phyloP scores from a whole-genome alignment of 2,329 filamentous ascomycete species.

The Fusarium sp. region DNA sequence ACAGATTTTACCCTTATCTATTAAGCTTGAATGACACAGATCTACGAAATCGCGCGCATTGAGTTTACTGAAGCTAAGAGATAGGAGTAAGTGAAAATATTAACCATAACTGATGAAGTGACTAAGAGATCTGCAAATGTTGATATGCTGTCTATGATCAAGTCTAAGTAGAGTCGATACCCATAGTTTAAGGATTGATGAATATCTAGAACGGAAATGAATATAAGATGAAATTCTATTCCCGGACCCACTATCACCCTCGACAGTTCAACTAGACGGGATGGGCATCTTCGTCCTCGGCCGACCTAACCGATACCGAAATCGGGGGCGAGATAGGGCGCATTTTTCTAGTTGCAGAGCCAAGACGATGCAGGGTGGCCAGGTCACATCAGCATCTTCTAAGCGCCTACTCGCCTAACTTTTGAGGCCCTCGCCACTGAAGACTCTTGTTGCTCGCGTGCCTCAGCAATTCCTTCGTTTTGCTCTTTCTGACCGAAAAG shows the following conservation, averaged over 20 bases:
- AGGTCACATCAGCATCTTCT: slow-evolving; percentile 19
- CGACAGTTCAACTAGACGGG: neutral
- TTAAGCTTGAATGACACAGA: neutral
- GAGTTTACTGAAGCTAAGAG: too few relatives aligned
- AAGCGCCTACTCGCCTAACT: slow-evolving; percentile 24
- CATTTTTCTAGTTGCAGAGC: slow-evolving; percentile 34
- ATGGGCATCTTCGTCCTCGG: slow-evolving; percentile 10
- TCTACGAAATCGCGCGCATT: too few relatives aligned
- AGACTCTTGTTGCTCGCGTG: slow-evolving; percentile 23
- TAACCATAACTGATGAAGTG: too few relatives aligned
- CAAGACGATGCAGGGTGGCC: slow-evolving; percentile 36
- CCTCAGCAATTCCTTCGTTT: slow-evolving; percentile 9
- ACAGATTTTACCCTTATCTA: neutral
- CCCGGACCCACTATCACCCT: slow-evolving; percentile 10
- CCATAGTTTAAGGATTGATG: neutral
- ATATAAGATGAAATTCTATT: accelerated
- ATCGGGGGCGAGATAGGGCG: slow-evolving; percentile 17
- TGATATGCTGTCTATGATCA: neutral
- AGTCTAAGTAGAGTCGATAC: neutral
- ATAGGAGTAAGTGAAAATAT: neutral
- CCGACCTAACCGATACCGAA: slow-evolving; percentile 30
- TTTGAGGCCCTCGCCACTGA: slow-evolving; percentile 39
- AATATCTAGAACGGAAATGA: neutral
- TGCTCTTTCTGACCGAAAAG: slow-evolving; percentile 16
- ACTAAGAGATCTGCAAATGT: neutral